Base-by-base conservation (phyloP, 2,329 filamentous ascomycete genomes). In the Tolypocladium cylindrosporum region DNA sequence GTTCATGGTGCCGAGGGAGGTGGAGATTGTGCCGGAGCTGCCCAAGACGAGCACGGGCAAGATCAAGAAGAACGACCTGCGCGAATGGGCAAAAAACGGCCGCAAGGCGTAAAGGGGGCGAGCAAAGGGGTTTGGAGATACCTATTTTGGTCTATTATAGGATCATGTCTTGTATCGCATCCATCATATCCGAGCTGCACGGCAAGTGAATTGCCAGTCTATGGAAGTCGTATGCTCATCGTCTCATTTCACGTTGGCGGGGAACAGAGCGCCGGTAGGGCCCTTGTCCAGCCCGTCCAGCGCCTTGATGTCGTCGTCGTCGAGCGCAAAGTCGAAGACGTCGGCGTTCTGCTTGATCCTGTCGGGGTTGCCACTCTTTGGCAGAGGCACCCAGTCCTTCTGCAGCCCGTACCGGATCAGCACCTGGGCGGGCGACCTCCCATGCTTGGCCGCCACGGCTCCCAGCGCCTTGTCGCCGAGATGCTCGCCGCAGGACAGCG, bases 11-110 rank as follows among this genome's bases (percentile, higher is more conserved):
- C 85, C 84, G 34, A 72, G 80, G 45, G 85, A 87, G 68, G 82
- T 87, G 1, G 90, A 96, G 71, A 77, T 97, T 50, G 84, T 99
- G n/a, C 64, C 76, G 7, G 92, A 97, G 72, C 77, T 99, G 63
- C 94, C 94, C 11, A 99, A 99, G 82, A 99, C 94, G 36, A 94
- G 89, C 72, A 99, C 94, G 0, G 94, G 94, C 3, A 99, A 99
- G 80, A 81, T 97, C 60, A 87, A 91, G 81, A 99, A 99, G 84
- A 97, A 96, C 67, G 84, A 96, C 8, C 73, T 99, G 57, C 78
- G 94, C 60, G 88, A 90, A 64, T 96, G 92, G 93, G 89, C 89
- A 2, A 71, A 69, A 63, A 63, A 63, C 27, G 65, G 66, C 5
- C 62, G 58, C 51, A 64, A 65, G 54, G 55, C 57, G 24, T 62